Base-by-base conservation (phyloP, 768 basidiomycete species). In the Cytidiella melzeri region DNA sequence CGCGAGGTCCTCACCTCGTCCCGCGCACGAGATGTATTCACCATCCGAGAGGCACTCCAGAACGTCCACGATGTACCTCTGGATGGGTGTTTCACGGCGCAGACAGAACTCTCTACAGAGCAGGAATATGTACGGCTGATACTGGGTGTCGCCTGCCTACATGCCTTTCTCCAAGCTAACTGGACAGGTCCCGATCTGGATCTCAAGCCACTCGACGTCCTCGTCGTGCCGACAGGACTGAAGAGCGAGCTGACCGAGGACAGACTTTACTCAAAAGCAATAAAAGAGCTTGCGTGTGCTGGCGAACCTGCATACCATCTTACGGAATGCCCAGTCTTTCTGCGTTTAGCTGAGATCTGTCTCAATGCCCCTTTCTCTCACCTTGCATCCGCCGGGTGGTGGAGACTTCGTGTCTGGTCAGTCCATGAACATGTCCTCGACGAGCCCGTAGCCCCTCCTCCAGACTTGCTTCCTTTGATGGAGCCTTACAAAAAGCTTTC, bases 271-370 rank as follows among this genome's bases (percentile, higher is more conserved):
- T 66, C 69, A 24, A 79, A 79, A 41, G 80, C 93, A 20, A 71
- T 92, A 50, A 70, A 83, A 4, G 81, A 87, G 53, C 77, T 99
- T 38, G 84, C 93, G 0, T 80, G 77, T 53, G 80, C 81, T 3
- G 96, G 96, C 3, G 96, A 98, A 68, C 96, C 96, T 7, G 92
- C 90, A 0, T 99, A 98, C 68, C 96, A 98, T 64, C 87, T 98
- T 40, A 76, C 83, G 6, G 74, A 74, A 57, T 68, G 66, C 30
- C 76, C 92, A 5, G 65, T 77, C 19, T 82, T 95, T 59, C 75
- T 98, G 43, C 77, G 83, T 25, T 68, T 94, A 47, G 80, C 94
- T 0, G 79, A 86, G 58, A 69, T 89, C 21, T 70, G 96, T 41
- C 68, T 95, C 53, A 69, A 68, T 15, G 64, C 69, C 9, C 73